These are phyloP conservation scores for Xylaria nigripes DNA, from an alignment of 495 filamentous ascomycete genomes.

Conservation along the genomic window DNA sequence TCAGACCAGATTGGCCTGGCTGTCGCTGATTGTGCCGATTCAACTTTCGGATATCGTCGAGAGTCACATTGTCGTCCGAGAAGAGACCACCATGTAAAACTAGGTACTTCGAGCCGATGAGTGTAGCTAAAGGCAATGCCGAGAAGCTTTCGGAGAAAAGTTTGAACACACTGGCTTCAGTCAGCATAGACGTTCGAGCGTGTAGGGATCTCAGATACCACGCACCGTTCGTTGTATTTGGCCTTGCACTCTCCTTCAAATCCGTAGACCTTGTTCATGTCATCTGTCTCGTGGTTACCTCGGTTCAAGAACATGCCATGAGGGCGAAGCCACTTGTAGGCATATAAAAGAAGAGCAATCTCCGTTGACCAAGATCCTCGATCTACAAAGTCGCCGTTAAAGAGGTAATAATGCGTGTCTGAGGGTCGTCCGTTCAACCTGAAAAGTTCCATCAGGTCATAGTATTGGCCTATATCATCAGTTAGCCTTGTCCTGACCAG, in stretches of 20 bases:
- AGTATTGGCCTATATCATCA: slow-evolving; percentile 74
- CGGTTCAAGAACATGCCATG: slow-evolving; percentile 90
- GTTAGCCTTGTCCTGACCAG: slow-evolving; percentile 13
- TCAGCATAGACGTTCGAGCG: slow-evolving; percentile 13
- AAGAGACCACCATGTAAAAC: slow-evolving; percentile 95
- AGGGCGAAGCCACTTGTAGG: slow-evolving; percentile 93
- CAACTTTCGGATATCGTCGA: slow-evolving; percentile 90
- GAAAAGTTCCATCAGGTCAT: slow-evolving; percentile 95
- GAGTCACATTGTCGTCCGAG: slow-evolving; percentile 86
- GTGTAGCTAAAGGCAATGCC: slow-evolving; percentile 81
- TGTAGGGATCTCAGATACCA: neutral
- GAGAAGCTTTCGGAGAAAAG: slow-evolving; percentile 98
- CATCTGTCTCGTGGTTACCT: slow-evolving; percentile 98
- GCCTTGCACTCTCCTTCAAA: slow-evolving; percentile 98
- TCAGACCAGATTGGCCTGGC: slow-evolving; percentile 89
- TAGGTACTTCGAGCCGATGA: slow-evolving; percentile 87
- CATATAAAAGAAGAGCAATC: slow-evolving; percentile 86
- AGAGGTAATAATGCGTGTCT: slow-evolving; percentile 84
- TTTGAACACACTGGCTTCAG: slow-evolving; percentile 60
- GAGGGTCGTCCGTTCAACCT: slow-evolving; percentile 76
- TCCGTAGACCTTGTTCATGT: slow-evolving; percentile 98
- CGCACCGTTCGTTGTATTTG: slow-evolving; percentile 83
- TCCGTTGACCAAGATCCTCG: slow-evolving; percentile 96
- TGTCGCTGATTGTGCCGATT: slow-evolving; percentile 88
- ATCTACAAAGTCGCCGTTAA: slow-evolving; percentile 99